Evolutionary conservation across 176 grass and related monocot genomes (phyloP), one percentile per base, ranked within the genome.

Genomic region (Thinopyrum elongatum): DNA sequence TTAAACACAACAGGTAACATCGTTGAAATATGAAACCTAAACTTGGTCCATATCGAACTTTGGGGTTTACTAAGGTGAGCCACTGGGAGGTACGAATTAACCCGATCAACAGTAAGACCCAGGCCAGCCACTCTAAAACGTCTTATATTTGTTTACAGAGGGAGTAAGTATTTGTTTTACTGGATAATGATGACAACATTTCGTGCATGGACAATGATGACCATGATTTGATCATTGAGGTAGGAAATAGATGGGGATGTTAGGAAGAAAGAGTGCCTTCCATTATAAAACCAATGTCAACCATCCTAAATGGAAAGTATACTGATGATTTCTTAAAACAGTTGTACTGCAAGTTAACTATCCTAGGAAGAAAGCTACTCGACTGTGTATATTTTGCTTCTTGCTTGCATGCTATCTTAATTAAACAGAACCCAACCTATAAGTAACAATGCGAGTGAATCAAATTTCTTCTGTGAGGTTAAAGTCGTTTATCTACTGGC

Each of bases 1-100:
- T 77, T 84, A 65, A 78, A n/a, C 22, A 26, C 68, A 38, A 82
- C 27, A 82, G 28, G 29, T 76, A 63, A 33, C n/a, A 25, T 55
- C 9, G 5, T 77, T 67, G 42, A 13, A 25, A 15, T 55, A 53
- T 61, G 22, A 35, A 31, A 21, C 44, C 36, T 73, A 73, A 73
- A 3, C 22, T 44, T 73, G n/a, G 38, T 27, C 12, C 70, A 44
- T 46, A 44, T n/a, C 38, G 12, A 6, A 25, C n/a, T 73, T 42
- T 26, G 3, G 12, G 6, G 46, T 76, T 31, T 75, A 67, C 83
- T 39, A 55, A 38, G 42, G 22, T 23, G 55, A 67, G 19, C 46
- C 72, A 83, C 12, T 70, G 27, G 10, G 31, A 60, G 33, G 15
- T 21, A 47, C 13, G 30, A 62, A 26, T 63, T 2, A 34, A 35